Conservation (phyloP, 176 grass and related monocot genomes). For the sorghum (Sorghum bicolor) region DNA sequence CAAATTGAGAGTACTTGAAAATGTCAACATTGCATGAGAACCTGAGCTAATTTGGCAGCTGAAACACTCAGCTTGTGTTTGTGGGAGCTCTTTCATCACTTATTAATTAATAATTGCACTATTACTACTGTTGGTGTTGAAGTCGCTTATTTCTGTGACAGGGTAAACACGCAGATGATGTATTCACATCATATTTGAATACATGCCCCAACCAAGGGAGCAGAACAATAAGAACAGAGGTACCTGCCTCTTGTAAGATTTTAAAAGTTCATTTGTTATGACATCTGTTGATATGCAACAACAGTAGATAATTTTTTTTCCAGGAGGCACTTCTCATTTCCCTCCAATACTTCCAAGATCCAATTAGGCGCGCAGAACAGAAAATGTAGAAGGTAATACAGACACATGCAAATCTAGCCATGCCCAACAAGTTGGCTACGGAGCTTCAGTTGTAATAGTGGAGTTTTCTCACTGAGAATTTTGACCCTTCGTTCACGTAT, state of each 20-base stretch:
- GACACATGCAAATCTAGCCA: not conserved
- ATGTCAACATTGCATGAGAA: not conserved
- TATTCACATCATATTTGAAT: constrained; percentile 87
- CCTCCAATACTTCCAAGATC: constrained; percentile 82
- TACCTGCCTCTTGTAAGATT: constrained; percentile 24
- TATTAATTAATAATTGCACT: not conserved
- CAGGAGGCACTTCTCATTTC: constrained; percentile 92
- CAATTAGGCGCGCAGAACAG: constrained; percentile 51
- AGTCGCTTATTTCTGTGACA: constrained; percentile 28
- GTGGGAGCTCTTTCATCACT: not conserved
- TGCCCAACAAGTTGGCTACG: not conserved
- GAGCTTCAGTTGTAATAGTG: not conserved
- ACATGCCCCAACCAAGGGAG: constrained; percentile 94
- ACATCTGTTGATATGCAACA: constrained; percentile 17
- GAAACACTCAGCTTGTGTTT: not conserved
- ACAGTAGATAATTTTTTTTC: constrained; percentile 27
- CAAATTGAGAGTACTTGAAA: not conserved
- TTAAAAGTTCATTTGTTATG: constrained; percentile 12
- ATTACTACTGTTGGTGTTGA: not conserved
- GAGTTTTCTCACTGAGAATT: not conserved
- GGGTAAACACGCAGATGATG: constrained; percentile 64
- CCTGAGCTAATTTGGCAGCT: constrained; percentile 1
- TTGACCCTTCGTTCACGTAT: not conserved
- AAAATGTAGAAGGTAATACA: constrained; percentile 3
- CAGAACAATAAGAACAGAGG: constrained; percentile 99